Evolutionary conservation across 495 filamentous ascomycete genomes (phyloP).

Genomic region (Hypoxylon fragiforme): DNA sequence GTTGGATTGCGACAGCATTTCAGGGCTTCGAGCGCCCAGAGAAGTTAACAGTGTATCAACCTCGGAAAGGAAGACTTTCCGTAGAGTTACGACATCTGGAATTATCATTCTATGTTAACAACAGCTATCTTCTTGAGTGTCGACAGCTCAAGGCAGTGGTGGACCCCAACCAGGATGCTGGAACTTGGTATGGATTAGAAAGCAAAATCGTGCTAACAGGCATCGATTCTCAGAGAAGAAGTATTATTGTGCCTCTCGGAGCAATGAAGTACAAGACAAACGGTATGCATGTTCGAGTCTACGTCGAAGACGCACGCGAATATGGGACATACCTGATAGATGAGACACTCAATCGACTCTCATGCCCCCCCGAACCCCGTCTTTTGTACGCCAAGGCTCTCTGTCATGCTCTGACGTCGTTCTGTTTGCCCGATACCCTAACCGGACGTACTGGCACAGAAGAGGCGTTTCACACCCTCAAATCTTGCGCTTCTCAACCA

Average conservation of each 20-base stretch:
- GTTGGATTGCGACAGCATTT: slow-evolving; percentile 40
- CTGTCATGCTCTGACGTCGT: slow-evolving; percentile 63
- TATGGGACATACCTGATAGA: slow-evolving; percentile 56
- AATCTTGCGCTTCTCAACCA: slow-evolving; percentile 51
- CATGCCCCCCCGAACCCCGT: slow-evolving; percentile 48
- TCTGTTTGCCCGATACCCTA: slow-evolving; percentile 58
- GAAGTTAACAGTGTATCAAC: slow-evolving; percentile 44
- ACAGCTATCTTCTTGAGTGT: slow-evolving; percentile 45
- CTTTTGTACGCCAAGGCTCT: slow-evolving; percentile 57
- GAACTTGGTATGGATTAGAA: slow-evolving; percentile 54
- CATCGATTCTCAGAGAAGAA: slow-evolving; percentile 34
- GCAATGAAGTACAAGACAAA: slow-evolving; percentile 1
- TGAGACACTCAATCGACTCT: slow-evolving; percentile 48
- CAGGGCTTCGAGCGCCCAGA: slow-evolving; percentile 39
- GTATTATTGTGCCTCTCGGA: slow-evolving; percentile 47
- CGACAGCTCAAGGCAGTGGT: slow-evolving; percentile 47
- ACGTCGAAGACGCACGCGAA: slow-evolving; percentile 7
- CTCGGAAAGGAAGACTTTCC: slow-evolving; percentile 28
- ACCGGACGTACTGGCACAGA: slow-evolving; percentile 64
- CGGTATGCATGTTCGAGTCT: slow-evolving; percentile 41
- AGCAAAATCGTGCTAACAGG: slow-evolving; percentile 52
- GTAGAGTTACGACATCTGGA: slow-evolving; percentile 44
- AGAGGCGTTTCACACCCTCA: slow-evolving; percentile 56
- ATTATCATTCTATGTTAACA: slow-evolving; percentile 42
- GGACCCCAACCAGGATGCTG: slow-evolving; percentile 54